Evolutionary conservation across 2,329 filamentous ascomycete genomes (phyloP).

Genomic region (Fusarium sp.): DNA sequence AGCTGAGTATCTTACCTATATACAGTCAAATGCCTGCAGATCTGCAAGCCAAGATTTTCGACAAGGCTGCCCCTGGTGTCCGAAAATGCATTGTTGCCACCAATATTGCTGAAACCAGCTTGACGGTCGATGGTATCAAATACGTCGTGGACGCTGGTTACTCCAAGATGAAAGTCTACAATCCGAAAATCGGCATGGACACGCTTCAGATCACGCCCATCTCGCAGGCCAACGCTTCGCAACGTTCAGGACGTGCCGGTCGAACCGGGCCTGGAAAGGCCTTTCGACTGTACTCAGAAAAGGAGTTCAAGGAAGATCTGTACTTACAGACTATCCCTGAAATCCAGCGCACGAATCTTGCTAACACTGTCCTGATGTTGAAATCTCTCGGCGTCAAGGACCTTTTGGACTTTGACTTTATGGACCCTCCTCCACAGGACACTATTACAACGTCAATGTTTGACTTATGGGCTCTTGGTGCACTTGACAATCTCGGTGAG

Average conservation of each 20-base stretch:
- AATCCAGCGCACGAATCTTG: conserved; percentile 94
- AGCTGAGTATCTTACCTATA: conserved; percentile 93
- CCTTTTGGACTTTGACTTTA: conserved; percentile 96
- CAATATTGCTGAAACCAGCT: conserved; percentile 97
- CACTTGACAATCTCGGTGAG: conserved; percentile 92
- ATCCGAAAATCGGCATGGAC: conserved; percentile 99
- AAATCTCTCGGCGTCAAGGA: conserved; percentile 96
- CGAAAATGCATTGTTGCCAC: conserved; percentile 98
- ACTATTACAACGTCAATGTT: conserved; percentile 97
- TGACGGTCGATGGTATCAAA: conserved; percentile 99
- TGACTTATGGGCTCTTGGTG: conserved; percentile 95
- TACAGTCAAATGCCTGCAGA: conserved; percentile 99
- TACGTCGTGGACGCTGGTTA: conserved; percentile 97
- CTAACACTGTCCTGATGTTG: conserved; percentile 92
- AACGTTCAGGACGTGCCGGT: conserved; percentile 92
- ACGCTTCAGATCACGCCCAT: conserved; percentile 97
- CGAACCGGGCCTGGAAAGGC: conserved; percentile 95
- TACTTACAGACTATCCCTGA: conserved; percentile 98
- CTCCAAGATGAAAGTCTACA: conserved; percentile 98
- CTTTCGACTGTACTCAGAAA: conserved; percentile 92
- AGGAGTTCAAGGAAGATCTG: conserved; percentile 94
- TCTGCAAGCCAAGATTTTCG: conserved; percentile 97
- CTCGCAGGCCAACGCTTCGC: conserved; percentile 93
- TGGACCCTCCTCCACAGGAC: conserved; percentile 98
- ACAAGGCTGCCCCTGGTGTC: conserved; percentile 87